phyloP scores from a whole-genome alignment of 1,139 yeast genomes.

The Scheffersomyces illinoinensis region DNA sequence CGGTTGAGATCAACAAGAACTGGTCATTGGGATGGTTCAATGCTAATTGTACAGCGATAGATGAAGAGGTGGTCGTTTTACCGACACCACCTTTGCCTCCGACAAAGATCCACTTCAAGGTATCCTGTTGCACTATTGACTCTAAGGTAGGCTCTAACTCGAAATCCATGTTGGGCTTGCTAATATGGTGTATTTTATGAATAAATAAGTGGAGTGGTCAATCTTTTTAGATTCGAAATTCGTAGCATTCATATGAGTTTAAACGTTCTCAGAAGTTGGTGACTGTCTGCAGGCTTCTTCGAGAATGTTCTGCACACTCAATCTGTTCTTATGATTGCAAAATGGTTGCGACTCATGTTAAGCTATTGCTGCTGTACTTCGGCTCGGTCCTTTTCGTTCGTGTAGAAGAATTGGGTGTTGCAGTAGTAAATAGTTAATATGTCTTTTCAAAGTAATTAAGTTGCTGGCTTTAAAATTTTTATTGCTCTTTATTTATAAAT shows the following conservation, averaged over 20 bases:
- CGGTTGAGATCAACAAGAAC: conserved; percentile 89
- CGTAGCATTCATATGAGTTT: background rate
- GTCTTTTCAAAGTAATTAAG: background rate
- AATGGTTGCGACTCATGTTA: background rate
- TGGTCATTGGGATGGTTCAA: conserved; percentile 77
- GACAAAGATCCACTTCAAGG: conserved; percentile 93
- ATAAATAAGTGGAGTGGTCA: background rate
- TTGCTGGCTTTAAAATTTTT: background rate
- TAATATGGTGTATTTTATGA: background rate
- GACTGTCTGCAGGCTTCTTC: background rate
- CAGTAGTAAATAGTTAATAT: background rate
- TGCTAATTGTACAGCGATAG: conserved; percentile 89
- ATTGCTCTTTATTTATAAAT: too few species aligned
- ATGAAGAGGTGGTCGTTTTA: conserved; percentile 94
- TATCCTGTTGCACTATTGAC: conserved; percentile 61
- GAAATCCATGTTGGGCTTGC: conserved; percentile 35
- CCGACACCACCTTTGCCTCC: conserved; percentile 99
- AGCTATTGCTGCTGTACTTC: background rate
- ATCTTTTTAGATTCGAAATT: background rate
- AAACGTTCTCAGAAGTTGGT: background rate
- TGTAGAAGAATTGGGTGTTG: too few species aligned
- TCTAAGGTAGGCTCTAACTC: conserved; percentile 68
- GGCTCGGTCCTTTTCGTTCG: background rate
- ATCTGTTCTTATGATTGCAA: background rate
- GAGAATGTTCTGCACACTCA: background rate